Evolutionary conservation across 2,329 filamentous ascomycete genomes (phyloP).

Genomic region (Paecilomyces formosus): DNA sequence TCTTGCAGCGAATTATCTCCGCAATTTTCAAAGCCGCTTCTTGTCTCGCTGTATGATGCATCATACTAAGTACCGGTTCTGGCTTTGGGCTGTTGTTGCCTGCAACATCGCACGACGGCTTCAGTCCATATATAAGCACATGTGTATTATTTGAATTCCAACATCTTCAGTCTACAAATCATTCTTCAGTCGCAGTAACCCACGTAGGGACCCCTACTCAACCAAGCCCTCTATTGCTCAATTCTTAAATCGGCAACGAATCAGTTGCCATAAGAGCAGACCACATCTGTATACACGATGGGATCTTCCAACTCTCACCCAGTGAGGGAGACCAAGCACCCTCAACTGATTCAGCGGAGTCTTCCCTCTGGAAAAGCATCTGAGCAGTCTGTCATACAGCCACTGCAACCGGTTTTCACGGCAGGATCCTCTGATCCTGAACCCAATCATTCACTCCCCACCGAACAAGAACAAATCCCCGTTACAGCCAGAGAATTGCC

Average conservation of each 20-base stretch:
- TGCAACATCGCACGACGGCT: not conserved
- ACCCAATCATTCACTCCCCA: not conserved
- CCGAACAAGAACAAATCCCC: not conserved
- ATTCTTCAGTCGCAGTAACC: too few species aligned
- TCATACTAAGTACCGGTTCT: too few species aligned
- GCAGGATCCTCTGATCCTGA: not conserved
- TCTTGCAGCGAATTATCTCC: not conserved
- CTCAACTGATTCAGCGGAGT: not conserved
- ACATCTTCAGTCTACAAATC: too few species aligned
- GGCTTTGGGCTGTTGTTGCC: not conserved
- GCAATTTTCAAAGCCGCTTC: not conserved
- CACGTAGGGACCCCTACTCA: too few species aligned
- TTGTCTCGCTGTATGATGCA: not conserved
- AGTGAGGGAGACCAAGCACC: not conserved
- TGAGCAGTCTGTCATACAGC: not conserved
- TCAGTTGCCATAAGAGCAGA: not conserved
- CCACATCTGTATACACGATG: not conserved
- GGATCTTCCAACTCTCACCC: constrained; percentile 1
- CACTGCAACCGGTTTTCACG: not conserved
- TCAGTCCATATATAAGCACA: not conserved
- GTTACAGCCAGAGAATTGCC: not conserved
- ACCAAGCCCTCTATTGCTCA: too few species aligned
- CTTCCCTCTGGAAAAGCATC: not conserved
- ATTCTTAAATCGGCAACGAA: not conserved
- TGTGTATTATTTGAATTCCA: not conserved